These are phyloP conservation scores for Boletellus emodensis DNA, from an alignment of 768 basidiomycete species.

Conservation along the genomic window DNA sequence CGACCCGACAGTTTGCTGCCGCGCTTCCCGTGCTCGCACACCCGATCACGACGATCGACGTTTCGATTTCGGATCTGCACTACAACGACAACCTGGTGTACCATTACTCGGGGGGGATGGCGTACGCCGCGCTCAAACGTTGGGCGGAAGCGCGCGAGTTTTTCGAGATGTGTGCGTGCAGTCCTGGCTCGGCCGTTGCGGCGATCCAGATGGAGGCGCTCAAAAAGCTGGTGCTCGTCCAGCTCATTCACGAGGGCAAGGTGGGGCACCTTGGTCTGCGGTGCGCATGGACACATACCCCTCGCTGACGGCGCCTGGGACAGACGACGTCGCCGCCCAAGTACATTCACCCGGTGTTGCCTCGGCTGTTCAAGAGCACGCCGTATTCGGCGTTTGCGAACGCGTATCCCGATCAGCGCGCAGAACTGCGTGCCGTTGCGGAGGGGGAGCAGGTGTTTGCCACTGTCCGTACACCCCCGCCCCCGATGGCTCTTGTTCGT, in stretches of 20 bases:
- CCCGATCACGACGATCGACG: slow-evolving; percentile 68
- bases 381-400: slow-evolving; percentile 62
- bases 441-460: slow-evolving; percentile 56
- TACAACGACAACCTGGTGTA: slow-evolving; percentile 84
- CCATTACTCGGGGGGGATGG: slow-evolving; percentile 79
- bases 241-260: slow-evolving; percentile 74
- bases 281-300: too few relatives aligned
- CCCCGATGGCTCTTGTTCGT: too few relatives aligned
- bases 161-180: slow-evolving; percentile 74
- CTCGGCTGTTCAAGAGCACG: slow-evolving; percentile 60
- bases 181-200: slow-evolving; percentile 53
- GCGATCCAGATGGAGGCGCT: slow-evolving; percentile 81
- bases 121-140: slow-evolving; percentile 54
- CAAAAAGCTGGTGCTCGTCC: slow-evolving; percentile 78
- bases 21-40: slow-evolving; percentile 58
- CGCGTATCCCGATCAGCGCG: slow-evolving; percentile 57
- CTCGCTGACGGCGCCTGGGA: slow-evolving; percentile 2
- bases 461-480: slow-evolving; percentile 41
- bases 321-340: slow-evolving; percentile 55
- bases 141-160: slow-evolving; percentile 72
- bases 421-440: slow-evolving; percentile 41
- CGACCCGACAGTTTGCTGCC: slow-evolving; percentile 46
- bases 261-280: slow-evolving; percentile 31
- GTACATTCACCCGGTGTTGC: slow-evolving; percentile 60
- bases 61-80: slow-evolving; percentile 53